Evolutionary conservation across 306 rosid genomes (phyloP).

Genomic region (Begonia loranthoides): DNA sequence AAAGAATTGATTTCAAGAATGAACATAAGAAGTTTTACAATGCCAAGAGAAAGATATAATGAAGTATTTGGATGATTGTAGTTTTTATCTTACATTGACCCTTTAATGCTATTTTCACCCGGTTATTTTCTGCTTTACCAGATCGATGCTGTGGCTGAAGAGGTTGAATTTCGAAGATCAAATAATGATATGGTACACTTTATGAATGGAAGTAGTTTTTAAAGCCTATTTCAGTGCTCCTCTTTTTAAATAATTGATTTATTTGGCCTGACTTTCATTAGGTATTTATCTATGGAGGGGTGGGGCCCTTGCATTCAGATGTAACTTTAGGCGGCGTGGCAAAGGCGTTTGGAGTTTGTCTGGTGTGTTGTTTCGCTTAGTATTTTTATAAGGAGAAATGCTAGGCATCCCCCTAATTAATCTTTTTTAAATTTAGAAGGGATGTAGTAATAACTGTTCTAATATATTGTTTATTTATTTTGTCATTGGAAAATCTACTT

Average conservation of each 20-base stretch:
- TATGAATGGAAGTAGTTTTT: neutral
- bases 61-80: no score
- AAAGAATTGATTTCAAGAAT: no score
- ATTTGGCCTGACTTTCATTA: conserved; percentile 16
- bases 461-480: neutral
- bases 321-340: conserved; percentile 82
- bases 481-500: neutral
- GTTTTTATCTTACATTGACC: conserved; percentile 3
- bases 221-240: no score
- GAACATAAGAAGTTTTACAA: no score
- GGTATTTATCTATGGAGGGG: conserved; percentile 89
- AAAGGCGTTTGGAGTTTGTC: conserved; percentile 85
- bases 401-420: no score
- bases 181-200: conserved; percentile 57
- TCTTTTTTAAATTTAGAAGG: no score
- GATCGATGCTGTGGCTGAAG: conserved; percentile 90
- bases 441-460: no score
- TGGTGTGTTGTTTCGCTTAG: conserved; percentile 47
- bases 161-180: conserved; percentile 61
- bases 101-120: conserved; percentile 1
- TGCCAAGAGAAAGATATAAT: no score
- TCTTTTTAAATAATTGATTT: no score
- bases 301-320: conserved; percentile 89
- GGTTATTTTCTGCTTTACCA: conserved; percentile 18
- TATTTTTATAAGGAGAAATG: neutral